Conservation (phyloP, 306 rosid genomes). For the Dalbergia cochinchinensis region DNA sequence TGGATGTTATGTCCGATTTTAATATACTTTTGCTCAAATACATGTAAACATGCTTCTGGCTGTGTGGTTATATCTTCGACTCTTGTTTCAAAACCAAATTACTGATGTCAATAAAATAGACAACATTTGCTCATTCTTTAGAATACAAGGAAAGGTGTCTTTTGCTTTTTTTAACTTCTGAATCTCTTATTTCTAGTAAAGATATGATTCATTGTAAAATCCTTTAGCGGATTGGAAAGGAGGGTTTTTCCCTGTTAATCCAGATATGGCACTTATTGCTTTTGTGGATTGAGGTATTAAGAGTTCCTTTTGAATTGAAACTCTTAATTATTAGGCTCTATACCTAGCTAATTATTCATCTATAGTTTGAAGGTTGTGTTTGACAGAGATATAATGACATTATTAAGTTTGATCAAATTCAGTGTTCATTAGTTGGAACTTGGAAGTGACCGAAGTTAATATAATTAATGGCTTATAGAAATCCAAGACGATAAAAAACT, state of each 20-base stretch:
- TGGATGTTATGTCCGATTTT: not conserved
- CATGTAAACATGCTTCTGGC: conserved; percentile 47
- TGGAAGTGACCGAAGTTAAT: conserved; percentile 6
- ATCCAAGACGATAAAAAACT: too few relatives aligned
- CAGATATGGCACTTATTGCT: not conserved
- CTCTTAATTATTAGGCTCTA: not conserved
- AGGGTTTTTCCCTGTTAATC: conserved; percentile 1
- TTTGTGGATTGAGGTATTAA: not conserved
- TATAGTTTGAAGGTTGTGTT: not conserved
- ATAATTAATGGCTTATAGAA: not conserved
- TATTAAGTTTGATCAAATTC: not conserved
- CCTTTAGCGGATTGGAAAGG: not conserved
- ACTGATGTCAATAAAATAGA: conserved; percentile 29
- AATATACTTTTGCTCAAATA: not conserved
- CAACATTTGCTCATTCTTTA: conserved; percentile 7
- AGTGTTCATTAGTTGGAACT: not conserved
- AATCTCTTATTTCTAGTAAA: conserved; percentile 19
- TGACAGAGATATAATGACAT: not conserved
- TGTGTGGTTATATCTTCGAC: conserved; percentile 44
- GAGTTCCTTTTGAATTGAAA: not conserved
- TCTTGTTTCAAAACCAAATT: conserved; percentile 43
- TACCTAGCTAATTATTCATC: conserved; percentile 9
- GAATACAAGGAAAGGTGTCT: conserved; percentile 20
- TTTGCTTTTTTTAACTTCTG: conserved; percentile 21
- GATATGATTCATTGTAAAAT: conserved; percentile 17